Evolutionary conservation across 352 stramenopile species (phyloP).

Genomic region (Pythium rhizo-oryzae): DNA sequence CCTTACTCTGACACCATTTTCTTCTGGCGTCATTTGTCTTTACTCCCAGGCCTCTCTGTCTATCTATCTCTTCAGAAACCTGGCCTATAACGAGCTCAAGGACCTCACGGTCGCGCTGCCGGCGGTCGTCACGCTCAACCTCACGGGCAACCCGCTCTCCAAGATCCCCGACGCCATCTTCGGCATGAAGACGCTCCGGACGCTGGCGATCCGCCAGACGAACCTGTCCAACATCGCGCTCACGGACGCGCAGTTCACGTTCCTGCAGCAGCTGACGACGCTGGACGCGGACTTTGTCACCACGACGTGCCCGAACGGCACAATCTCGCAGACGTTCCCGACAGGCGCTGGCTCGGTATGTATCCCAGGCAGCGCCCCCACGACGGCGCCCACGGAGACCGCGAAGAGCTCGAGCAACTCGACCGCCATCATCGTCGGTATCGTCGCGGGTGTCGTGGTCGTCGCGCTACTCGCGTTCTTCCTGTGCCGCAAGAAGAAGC

Average conservation of each 20-base stretch:
- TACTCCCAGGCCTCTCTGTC: too few relatives aligned
- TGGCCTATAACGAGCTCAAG: constrained; percentile 3
- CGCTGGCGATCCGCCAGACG: constrained; percentile 46
- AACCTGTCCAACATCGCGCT: constrained; percentile 65
- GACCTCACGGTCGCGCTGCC: constrained; percentile 1
- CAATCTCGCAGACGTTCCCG: constrained; percentile 9
- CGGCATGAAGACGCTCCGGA: constrained; percentile 45
- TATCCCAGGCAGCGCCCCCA: too few relatives aligned
- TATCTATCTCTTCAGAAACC: too few relatives aligned
- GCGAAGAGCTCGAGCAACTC: too few relatives aligned
- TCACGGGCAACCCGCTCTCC: constrained; percentile 48
- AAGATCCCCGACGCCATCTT: constrained; percentile 52
- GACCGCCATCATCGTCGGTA: too few relatives aligned
- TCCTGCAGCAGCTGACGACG: constrained; percentile 42
- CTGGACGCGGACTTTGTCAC: constrained; percentile 54
- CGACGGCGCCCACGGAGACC: too few relatives aligned
- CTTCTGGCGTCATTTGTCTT: too few relatives aligned
- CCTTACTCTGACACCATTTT: constrained; percentile 34
- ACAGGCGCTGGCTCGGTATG: not conserved
- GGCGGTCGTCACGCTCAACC: constrained; percentile 34
- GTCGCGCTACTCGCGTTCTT: too few relatives aligned
- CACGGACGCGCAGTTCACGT: constrained; percentile 35
- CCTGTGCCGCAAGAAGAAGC: too few relatives aligned
- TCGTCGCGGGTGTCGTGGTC: too few relatives aligned
- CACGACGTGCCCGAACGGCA: constrained; percentile 33